phyloP scores from a whole-genome alignment of 106 monocot genomes.

The Ottelia alismoides region DNA sequence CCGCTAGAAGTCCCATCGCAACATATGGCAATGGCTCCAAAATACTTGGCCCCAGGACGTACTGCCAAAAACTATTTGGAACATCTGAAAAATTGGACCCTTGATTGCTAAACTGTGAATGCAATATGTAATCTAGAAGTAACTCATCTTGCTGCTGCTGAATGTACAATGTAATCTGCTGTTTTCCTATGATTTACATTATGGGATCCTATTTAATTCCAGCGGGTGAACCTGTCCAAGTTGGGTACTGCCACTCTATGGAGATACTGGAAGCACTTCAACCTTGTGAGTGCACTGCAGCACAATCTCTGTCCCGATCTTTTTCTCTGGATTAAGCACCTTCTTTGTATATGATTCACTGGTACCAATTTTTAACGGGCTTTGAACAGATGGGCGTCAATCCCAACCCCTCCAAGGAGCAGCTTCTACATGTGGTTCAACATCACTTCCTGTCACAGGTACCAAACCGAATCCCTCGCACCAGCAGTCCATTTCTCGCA shows the following conservation, averaged over 20 bases:
- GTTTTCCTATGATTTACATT: neutral
- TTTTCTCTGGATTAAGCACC: neutral
- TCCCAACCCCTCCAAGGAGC: constrained; percentile 69
- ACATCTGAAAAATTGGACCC: no score
- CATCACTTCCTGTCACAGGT: constrained; percentile 82
- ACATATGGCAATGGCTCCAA: no score
- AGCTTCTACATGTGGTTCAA: constrained; percentile 44
- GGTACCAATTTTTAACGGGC: neutral
- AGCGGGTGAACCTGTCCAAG: constrained; percentile 67
- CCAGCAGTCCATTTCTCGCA: neutral
- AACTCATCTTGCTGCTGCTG: neutral
- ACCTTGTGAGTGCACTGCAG: constrained; percentile 53
- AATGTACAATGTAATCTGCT: neutral
- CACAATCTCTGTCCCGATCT: no score
- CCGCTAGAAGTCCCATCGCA: no score
- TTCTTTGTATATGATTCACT: neutral
- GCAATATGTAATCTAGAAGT: no score
- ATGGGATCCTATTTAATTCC: neutral
- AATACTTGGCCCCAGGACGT: no score
- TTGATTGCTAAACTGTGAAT: no score
- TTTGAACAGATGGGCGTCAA: constrained; percentile 36
- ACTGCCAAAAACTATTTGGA: no score
- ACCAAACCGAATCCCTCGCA: neutral
- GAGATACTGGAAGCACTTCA: constrained; percentile 88
- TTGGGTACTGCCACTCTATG: constrained; percentile 54